Conservation (phyloP, 1,139 yeast genomes). For the Sugiyamaella novakii region DNA sequence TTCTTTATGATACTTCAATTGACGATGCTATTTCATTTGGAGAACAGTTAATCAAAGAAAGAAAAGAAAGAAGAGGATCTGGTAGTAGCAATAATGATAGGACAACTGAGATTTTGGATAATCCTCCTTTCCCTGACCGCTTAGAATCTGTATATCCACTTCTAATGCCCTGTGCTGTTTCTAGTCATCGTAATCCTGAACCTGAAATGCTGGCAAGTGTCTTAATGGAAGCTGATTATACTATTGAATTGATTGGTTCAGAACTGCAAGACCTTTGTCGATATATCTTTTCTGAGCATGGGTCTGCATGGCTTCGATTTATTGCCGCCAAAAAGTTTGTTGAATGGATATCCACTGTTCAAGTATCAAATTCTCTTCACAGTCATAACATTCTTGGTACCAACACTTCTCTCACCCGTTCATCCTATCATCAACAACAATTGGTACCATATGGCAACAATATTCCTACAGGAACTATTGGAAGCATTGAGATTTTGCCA, state of each 20-base stretch:
- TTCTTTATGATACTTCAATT: constrained; percentile 33
- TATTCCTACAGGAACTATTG: background rate
- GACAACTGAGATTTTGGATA: constrained; percentile 7
- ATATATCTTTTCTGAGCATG: constrained; percentile 36
- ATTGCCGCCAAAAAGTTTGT: constrained; percentile 36
- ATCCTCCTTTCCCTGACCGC: constrained; percentile 18
- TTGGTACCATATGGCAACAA: constrained; percentile 12
- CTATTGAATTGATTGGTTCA: constrained; percentile 29
- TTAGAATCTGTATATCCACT: constrained; percentile 20
- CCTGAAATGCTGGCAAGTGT: constrained; percentile 36
- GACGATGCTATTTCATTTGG: constrained; percentile 33
- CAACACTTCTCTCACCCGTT: background rate
- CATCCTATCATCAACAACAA: constrained; percentile 5
- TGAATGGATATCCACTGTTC: constrained; percentile 28
- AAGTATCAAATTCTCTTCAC: constrained; percentile 15
- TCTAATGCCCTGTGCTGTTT: constrained; percentile 32
- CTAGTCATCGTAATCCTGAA: constrained; percentile 29
- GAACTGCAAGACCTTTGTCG: constrained; percentile 31
- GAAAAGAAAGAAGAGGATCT: constrained; percentile 5
- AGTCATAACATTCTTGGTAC: constrained; percentile 4
- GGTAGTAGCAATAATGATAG: constrained; percentile 7
- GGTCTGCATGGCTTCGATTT: constrained; percentile 38
- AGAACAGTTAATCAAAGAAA: constrained; percentile 18
- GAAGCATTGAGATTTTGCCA: constrained; percentile 14
- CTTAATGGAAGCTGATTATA: constrained; percentile 35